Base-by-base conservation (phyloP, 202 grass and related monocot species). In the Bolboschoenoplectus hybrid region DNA sequence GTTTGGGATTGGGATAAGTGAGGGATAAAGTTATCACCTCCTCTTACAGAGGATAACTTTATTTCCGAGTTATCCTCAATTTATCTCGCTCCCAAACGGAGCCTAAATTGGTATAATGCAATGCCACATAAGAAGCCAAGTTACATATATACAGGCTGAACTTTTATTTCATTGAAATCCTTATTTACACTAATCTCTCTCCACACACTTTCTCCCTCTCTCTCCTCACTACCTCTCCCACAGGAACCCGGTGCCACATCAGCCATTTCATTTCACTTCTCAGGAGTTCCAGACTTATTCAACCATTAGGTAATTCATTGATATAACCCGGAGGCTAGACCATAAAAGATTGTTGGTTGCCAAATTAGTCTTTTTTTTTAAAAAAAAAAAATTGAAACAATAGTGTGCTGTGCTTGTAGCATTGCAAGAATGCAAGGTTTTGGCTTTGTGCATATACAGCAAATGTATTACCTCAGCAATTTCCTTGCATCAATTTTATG, bases 191-290 rank as follows among this genome's bases (percentile, higher is more conserved):
- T 52, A 6, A 83, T 84, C 13, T 45, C 3, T 85, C 52, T 49
- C 39, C 44, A 44, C 4, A 4, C 43, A 10, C 61, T 32, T 41
- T 61, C 16, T 57, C 44, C 75, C 50, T 84, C 86, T 87, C 32
- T 13, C 26, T 68, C 4, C 72, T 87, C 87, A 26, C 86, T 9
- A 72, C 7, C 41, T 47, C 11, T 11, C 74, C 17, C 32, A 80
- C 90, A 98, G 97, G 86, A 98, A 92, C 67, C 97, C 88, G 83
- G 93, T 98, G 16, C 92, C 91, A 4, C 82, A 64, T 56, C 93
- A 94, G 16, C 93, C 93, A 60, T 98, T 98, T 82, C 90, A 98
- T 89, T 96, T 98, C 82, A 94, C 88, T 68, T 98, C 93, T 26
- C 87, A 86, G 84, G 97, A 98, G 87, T 98, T 90, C 83, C 88